phyloP scores from a whole-genome alignment of 192 early-diverging fungal genomes.

The Phlyctochytrium bullatum region DNA sequence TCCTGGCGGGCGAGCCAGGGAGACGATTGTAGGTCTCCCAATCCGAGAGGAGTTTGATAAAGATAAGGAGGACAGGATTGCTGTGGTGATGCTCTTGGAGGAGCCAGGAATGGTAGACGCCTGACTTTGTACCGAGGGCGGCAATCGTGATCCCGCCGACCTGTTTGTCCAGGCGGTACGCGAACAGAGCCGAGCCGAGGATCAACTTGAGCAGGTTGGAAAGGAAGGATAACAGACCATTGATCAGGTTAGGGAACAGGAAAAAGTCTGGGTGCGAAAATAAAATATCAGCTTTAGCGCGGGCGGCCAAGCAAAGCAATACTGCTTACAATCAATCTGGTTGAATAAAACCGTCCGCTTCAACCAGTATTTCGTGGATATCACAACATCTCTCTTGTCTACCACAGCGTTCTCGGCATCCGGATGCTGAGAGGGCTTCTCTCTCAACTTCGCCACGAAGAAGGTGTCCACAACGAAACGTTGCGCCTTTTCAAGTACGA shows the following conservation, averaged over 20 bases:
- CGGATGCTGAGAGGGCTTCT: background rate
- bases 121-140: background rate
- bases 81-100: conserved; percentile 22
- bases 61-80: conserved; percentile 5
- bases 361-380: conserved; percentile 10
- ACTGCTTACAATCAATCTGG: conserved; percentile 13
- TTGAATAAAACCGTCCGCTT: conserved; percentile 2
- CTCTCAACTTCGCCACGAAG: conserved; percentile 4
- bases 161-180: conserved; percentile 15
- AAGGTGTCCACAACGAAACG: conserved; percentile 5
- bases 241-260: conserved; percentile 15
- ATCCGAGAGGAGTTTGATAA: conserved; percentile 6
- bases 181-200: conserved; percentile 3
- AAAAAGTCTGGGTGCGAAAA: conserved; percentile 7
- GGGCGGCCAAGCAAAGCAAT: background rate
- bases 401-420: background rate
- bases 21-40: background rate
- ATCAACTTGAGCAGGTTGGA: background rate
- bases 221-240: conserved; percentile 4
- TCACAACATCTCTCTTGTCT: background rate
- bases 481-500: conserved; percentile 1
- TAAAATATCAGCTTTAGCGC: background rate
- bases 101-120: conserved; percentile 6
- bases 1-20: background rate
- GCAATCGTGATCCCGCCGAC: background rate